Base-by-base conservation (phyloP, 495 filamentous ascomycete species). In the Thermothielavioides terrestris region DNA sequence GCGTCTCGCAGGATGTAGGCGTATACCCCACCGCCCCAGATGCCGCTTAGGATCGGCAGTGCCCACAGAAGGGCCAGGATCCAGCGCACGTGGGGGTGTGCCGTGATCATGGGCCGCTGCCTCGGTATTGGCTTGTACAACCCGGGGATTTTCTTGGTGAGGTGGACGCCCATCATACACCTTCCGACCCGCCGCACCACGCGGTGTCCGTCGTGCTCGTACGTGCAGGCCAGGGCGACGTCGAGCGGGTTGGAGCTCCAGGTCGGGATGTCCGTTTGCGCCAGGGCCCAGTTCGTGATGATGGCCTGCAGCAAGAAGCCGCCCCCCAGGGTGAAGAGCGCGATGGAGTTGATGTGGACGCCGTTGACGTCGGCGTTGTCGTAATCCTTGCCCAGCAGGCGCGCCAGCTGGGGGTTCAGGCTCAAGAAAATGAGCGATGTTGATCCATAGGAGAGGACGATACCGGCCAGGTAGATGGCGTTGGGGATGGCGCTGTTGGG, bases 171-270 rank as follows among this genome's bases (percentile, higher is more conserved):
- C 49, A 63, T 61, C 65, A 68, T 65, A 36, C 65, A 68, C 9
- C 63, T 53, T 1, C 60, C 61, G 12, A 40, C 36, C 18, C 58
- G 53, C 11, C 42, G 52, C 22, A 49, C 43, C 15, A 65, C 44
- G n/a, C 48, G 51, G 14, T 63, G 54, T 5, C 58, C 55, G 22
- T 43, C 53, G 9, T 44, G 11, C 11, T 49, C 52, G 40, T 60
- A 52, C 17, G 39, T 53, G 41, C 63, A 66, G 3, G 56, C 52
- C 14, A 45, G 37, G 14, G 50, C 58, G n/a, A 63, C 56, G 36
- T 61, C 54, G 35, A 68, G 58, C 9, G 65, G 65, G 44, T 66
- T 68, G n/a, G 63, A 66, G 47, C 63, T 64, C 65, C 65, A 68
- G 0, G 58, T 68, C 3, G 55, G 56, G n/a, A 66, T 59, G 20